Evolutionary conservation across 345 rosid genomes (phyloP).

Genomic region (Geranium brycei): DNA sequence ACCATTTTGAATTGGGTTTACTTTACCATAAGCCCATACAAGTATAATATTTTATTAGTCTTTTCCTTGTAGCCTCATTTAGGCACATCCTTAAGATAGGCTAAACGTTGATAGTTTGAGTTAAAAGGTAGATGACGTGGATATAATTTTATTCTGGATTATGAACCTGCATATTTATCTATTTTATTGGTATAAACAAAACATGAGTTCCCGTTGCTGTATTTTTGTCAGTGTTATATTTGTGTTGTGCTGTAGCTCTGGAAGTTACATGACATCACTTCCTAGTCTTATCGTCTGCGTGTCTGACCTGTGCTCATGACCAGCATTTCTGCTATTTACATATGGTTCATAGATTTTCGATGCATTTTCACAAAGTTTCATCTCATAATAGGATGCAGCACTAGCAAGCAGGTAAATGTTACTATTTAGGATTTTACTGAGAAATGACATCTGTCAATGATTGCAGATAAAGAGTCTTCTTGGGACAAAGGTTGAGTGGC

Average conservation of each 20-base stretch:
- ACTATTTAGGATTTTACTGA: neutral
- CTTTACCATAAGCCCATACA: no score
- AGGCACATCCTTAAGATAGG: neutral
- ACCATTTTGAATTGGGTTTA: neutral
- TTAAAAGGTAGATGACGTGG: neutral
- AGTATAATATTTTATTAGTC: neutral
- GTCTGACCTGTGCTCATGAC: neutral
- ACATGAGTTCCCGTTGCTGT: neutral
- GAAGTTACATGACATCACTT: neutral
- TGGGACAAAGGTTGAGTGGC: conserved; percentile 90
- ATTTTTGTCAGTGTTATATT: neutral
- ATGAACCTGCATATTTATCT: neutral
- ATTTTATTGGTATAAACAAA: neutral
- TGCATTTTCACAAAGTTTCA: neutral
- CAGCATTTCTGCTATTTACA: neutral
- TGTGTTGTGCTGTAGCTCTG: neutral
- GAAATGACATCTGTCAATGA: neutral
- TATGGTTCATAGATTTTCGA: neutral
- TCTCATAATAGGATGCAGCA: neutral
- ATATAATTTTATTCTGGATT: neutral
- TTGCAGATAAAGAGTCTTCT: conserved; percentile 79
- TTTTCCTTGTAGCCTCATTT: neutral
- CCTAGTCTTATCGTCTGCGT: neutral
- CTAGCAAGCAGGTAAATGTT: neutral
- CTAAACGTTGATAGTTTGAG: neutral